Percentiles rank a stretch among this genome's conserved stretches.
Conservation (phyloP, 2,329 filamentous ascomycete species). For the Aurifilum marmelostoma region DNA sequence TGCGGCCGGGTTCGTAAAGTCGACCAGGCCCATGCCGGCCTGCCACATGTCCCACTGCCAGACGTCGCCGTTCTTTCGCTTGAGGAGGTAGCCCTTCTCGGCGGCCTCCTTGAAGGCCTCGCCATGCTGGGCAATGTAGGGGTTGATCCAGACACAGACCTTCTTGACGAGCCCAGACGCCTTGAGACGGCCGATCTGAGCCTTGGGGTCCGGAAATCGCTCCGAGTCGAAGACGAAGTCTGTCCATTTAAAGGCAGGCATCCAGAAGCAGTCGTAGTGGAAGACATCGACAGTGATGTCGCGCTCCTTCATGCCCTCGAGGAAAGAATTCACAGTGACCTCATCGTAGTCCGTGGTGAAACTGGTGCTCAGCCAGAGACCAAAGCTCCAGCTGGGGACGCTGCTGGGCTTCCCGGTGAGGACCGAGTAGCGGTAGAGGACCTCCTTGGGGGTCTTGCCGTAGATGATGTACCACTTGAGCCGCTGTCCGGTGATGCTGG, state of each 20-base stretch:
- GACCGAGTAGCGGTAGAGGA: conserved; percentile 67
- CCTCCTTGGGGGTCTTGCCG: conserved; percentile 71
- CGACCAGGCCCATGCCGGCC: conserved; percentile 73
- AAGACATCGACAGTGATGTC: conserved; percentile 71
- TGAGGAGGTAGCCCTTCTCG: conserved; percentile 69
- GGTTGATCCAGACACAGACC: conserved; percentile 77
- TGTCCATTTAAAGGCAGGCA: conserved; percentile 75
- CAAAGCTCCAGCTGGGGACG: conserved; percentile 75
- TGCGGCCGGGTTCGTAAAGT: conserved; percentile 74
- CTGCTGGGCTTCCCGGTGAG: conserved; percentile 68
- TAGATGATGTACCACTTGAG: conserved; percentile 77
- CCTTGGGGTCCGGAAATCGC: conserved; percentile 69
- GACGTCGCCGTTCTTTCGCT: conserved; percentile 68
- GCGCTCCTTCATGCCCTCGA: conserved; percentile 69
- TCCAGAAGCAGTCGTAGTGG: conserved; percentile 80
- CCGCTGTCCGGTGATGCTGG: conserved; percentile 68
- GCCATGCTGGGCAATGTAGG: conserved; percentile 72
- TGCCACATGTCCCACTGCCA: conserved; percentile 82
- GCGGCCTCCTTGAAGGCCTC: conserved; percentile 67
- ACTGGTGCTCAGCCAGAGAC: conserved; percentile 76
- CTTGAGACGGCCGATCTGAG: conserved; percentile 67
- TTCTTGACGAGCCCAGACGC: conserved; percentile 62
- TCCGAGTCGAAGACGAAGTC: conserved; percentile 73
- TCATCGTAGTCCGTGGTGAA: conserved; percentile 77
- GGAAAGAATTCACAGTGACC: conserved; percentile 66